Percentiles rank a stretch among this genome's conserved stretches.
phyloP scores from a whole-genome alignment of 176 grass and related monocot species.

The Hyparrhenia diplandra region DNA sequence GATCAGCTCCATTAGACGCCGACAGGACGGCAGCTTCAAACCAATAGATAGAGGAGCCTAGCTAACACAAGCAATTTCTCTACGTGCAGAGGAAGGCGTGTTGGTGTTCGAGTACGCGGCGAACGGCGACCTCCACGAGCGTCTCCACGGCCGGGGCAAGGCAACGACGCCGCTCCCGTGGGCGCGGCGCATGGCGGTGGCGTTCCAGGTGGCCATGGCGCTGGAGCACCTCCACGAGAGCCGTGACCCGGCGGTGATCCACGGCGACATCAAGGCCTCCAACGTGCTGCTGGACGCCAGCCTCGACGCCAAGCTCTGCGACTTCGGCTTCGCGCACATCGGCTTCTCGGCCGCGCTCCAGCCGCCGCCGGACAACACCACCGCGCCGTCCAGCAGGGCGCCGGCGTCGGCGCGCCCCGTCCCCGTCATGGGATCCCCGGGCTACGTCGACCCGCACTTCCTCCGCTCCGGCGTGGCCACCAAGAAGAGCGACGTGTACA shows the following conservation, averaged over 20 bases:
- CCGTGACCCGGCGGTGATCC: constrained; percentile 62
- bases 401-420: background rate
- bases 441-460: constrained; percentile 79
- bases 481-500: constrained; percentile 79
- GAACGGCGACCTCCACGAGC: constrained; percentile 46
- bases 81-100: constrained; percentile 49
- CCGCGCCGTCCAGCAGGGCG: too few species aligned
- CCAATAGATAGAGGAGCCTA: too few species aligned
- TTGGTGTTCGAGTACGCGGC: constrained; percentile 61
- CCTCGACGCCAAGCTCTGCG: constrained; percentile 66
- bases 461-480: constrained; percentile 68
- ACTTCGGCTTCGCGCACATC: constrained; percentile 63
- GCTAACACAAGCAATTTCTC: background rate
- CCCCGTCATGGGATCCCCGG: constrained; percentile 59
- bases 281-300: constrained; percentile 61
- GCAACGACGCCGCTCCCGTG: constrained; percentile 35
- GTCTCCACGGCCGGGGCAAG: constrained; percentile 28
- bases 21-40: background rate
- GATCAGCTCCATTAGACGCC: background rate
- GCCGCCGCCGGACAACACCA: background rate
- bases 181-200: constrained; percentile 59
- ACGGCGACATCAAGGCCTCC: constrained; percentile 80
- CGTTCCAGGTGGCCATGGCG: constrained; percentile 64
- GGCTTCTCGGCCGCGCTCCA: constrained; percentile 59
- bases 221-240: constrained; percentile 82